A percentile compares a stretch with the other conserved stretches of the same genome.
Conservation (phyloP, 345 rosid genomes). For the Boechera retrofracta region DNA sequence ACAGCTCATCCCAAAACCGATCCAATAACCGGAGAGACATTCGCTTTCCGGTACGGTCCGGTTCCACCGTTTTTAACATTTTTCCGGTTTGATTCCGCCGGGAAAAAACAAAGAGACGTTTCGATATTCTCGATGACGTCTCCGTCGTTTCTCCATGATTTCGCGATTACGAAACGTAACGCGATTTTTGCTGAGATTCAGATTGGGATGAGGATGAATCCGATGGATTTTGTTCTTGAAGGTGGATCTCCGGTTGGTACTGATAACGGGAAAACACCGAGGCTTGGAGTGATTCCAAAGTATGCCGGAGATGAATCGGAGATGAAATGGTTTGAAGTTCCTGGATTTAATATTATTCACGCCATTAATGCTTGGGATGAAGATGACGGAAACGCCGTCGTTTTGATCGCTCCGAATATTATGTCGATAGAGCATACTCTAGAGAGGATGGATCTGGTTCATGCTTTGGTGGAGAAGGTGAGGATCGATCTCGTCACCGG, state of each 20-base stretch:
- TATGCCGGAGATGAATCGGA: constrained; percentile 49
- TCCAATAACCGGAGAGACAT: constrained; percentile 42
- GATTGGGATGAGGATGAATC: constrained; percentile 42
- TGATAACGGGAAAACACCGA: constrained; percentile 42
- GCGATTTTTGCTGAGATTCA: constrained; percentile 46
- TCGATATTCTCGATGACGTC: constrained; percentile 47
- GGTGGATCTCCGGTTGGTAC: constrained; percentile 50
- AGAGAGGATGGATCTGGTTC: constrained; percentile 48
- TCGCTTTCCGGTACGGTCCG: constrained; percentile 50
- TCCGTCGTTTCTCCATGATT: constrained; percentile 47
- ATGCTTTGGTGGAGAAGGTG: constrained; percentile 46
- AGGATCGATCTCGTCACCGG: constrained; percentile 45
- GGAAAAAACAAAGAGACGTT: constrained; percentile 42
- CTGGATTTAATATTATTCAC: constrained; percentile 48
- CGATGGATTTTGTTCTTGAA: constrained; percentile 33
- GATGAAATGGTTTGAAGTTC: constrained; percentile 51
- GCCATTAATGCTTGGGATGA: constrained; percentile 53
- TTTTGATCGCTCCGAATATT: constrained; percentile 46
- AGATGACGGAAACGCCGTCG: constrained; percentile 41
- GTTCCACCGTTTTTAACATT: constrained; percentile 46
- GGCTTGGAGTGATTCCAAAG: constrained; percentile 46
- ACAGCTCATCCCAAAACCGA: constrained; percentile 50
- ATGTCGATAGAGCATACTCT: constrained; percentile 47
- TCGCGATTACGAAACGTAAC: constrained; percentile 45
- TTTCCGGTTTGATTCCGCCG: constrained; percentile 45